phyloP scores from a whole-genome alignment of 176 grass and related monocot species.

The Aegilops umbellulata region DNA sequence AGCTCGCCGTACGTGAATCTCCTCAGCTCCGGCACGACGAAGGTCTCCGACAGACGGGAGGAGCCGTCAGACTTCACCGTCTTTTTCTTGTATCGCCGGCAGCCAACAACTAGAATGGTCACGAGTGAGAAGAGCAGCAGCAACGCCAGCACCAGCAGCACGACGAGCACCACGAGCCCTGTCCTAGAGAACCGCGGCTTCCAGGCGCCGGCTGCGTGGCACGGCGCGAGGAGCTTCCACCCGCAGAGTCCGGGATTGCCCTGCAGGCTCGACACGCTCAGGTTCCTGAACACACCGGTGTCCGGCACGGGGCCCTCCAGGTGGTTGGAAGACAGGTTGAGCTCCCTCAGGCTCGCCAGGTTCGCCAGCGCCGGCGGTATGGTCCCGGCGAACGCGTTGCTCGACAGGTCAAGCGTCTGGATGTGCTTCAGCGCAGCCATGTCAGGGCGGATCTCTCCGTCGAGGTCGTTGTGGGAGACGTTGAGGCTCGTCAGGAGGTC shows the following conservation, averaged over 20 bases:
- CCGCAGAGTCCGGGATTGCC: constrained; percentile 73
- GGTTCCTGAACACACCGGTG: constrained; percentile 59
- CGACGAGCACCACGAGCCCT: constrained; percentile 33
- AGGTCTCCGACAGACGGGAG: background rate
- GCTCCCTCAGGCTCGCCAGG: constrained; percentile 45
- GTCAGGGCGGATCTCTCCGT: constrained; percentile 52
- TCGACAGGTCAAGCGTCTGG: constrained; percentile 60
- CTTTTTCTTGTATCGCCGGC: constrained; percentile 38
- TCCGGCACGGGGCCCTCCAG: constrained; percentile 57
- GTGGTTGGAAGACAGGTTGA: constrained; percentile 76
- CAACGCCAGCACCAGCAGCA: constrained; percentile 34
- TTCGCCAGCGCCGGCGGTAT: constrained; percentile 63
- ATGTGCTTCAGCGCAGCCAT: constrained; percentile 47
- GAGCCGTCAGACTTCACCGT: background rate
- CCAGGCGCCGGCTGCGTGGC: constrained; percentile 21
- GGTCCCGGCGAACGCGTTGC: constrained; percentile 57
- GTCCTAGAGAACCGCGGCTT: constrained; percentile 43
- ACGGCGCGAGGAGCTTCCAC: constrained; percentile 51
- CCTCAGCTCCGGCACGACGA: constrained; percentile 63
- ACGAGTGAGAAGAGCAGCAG: constrained; percentile 43
- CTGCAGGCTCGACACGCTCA: constrained; percentile 52
- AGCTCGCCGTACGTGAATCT: constrained; percentile 59
- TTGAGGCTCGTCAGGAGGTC: constrained; percentile 74
- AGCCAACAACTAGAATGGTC: background rate
- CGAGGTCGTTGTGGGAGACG: constrained; percentile 63